phyloP scores from a whole-genome alignment of 2,329 filamentous ascomycete genomes.

The Aspergillus carbonarius region DNA sequence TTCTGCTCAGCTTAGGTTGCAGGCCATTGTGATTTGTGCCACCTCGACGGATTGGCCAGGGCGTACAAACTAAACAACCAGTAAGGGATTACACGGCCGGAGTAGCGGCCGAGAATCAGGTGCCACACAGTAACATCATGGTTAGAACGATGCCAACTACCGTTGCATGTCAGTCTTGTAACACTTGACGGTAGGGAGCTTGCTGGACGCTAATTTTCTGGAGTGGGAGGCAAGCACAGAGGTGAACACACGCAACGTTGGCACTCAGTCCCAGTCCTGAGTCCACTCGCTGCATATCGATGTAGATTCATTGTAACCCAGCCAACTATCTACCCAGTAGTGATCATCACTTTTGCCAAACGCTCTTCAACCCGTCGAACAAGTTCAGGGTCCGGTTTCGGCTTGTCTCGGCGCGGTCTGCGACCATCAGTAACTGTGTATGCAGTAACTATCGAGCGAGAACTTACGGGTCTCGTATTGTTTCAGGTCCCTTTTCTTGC shows the following conservation, averaged over 20 bases:
- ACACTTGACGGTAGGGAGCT: neutral
- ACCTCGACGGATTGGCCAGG: neutral
- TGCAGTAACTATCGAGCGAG: neutral
- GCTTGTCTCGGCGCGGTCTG: constrained; percentile 43
- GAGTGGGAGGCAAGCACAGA: neutral
- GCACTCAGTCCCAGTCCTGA: neutral
- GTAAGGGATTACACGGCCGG: neutral
- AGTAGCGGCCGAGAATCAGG: neutral
- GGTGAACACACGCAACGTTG: neutral
- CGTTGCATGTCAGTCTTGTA: neutral
- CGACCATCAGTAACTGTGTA: constrained; percentile 9
- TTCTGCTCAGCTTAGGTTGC: neutral
- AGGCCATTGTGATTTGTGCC: neutral
- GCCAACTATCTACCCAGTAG: constrained; percentile 2
- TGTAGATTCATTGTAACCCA: neutral
- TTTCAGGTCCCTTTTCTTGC: constrained; percentile 42
- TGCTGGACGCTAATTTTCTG: neutral
- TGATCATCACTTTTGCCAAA: constrained; percentile 29
- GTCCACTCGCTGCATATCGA: neutral
- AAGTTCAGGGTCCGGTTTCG: constrained; percentile 40
- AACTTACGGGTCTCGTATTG: constrained; percentile 45
- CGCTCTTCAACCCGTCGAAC: constrained; percentile 41
- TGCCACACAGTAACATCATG: neutral
- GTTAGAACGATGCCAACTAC: neutral
- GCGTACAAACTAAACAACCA: neutral